Evolutionary conservation across 768 basidiomycete genomes (phyloP), one percentile per base, ranked within the genome.

Genomic region (Rhodotorula babjevae): DNA sequence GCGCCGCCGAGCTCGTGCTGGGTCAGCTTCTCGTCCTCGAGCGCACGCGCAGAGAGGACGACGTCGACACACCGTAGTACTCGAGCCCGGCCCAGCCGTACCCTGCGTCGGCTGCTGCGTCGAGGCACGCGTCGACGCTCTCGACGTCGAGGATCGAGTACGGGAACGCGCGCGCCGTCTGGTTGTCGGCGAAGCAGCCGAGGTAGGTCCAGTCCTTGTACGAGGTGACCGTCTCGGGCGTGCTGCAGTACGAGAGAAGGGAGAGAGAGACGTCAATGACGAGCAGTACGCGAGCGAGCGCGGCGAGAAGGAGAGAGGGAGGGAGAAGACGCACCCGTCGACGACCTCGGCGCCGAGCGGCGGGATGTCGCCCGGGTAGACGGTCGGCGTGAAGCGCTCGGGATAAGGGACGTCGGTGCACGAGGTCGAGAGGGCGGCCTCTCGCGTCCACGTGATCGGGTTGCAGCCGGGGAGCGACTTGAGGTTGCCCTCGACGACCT

Each of bases 391-490:
- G 29, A 40, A 50, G 29, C 63, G 55, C 44, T 61, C 27, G 2
- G 65, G 42, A 3, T n/a, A 12, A 0, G 40, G 36, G 16, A 29
- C 33, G 40, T 58, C 44, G 33, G 25, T 10, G 42, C 65, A 63
- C 47, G 15, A 50, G 18, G 6, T n/a, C 2, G 60, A 36, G 33
- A 47, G 52, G 6, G 65, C 65, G 5, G 21, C 70, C n/a, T 56
- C 57, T 16, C 23, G 9, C 5, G 65, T 67, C 25, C 21, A 63
- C 19, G 70, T 71, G 19, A 71, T 25, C 14, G 55, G 47, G 49
- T 71, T 71, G 65, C 65, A 67, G 12, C 70, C 70, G 19, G 70
- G 70, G 10, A 71, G 65, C 19, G 29, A 31, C 27, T 10, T 0
- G 55, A 71, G 44, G 49, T 55, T 50, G n/a, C 42, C 53, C 33